Percentiles rank a stretch among this genome's conserved stretches.
phyloP scores from a whole-genome alignment of 2,329 filamentous ascomycete species.

The Phyllosticta citribraziliensis region DNA sequence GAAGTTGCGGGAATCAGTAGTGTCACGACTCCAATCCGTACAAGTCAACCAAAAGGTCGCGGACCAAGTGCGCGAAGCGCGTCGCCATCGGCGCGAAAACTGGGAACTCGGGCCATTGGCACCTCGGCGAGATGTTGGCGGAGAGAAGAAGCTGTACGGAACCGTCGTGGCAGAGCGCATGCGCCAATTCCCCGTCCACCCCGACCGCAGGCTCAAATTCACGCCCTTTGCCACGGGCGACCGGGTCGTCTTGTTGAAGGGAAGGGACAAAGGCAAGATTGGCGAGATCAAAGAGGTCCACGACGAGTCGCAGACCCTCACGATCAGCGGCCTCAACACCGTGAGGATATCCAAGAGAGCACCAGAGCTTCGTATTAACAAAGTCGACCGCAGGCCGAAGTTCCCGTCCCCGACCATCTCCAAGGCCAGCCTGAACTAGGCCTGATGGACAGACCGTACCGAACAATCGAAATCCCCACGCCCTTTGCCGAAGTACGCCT shows the following conservation, averaged over 20 bases:
- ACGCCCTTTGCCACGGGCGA: constrained; percentile 47
- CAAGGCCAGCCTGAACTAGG: constrained; percentile 26
- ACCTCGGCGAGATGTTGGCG: constrained; percentile 63
- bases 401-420: constrained; percentile 29
- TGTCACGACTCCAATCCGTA: neutral
- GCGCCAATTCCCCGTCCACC: constrained; percentile 27
- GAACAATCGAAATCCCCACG: constrained; percentile 46
- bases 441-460: constrained; percentile 25
- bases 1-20: constrained; percentile 15
- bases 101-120: constrained; percentile 71
- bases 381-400: constrained; percentile 28
- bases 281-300: constrained; percentile 54
- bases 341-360: constrained; percentile 20
- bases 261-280: constrained; percentile 75
- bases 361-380: neutral
- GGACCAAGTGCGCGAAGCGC: constrained; percentile 29
- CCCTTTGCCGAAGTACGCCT: constrained; percentile 67
- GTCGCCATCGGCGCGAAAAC: constrained; percentile 57
- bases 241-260: constrained; percentile 71
- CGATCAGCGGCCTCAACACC: constrained; percentile 32
- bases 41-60: neutral
- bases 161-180: constrained; percentile 32
- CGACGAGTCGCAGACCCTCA: constrained; percentile 22
- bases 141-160: constrained; percentile 48
- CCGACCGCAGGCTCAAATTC: constrained; percentile 23